Conservation (phyloP, 805 yeast species). For the Saccharomycopsis amapae region DNA sequence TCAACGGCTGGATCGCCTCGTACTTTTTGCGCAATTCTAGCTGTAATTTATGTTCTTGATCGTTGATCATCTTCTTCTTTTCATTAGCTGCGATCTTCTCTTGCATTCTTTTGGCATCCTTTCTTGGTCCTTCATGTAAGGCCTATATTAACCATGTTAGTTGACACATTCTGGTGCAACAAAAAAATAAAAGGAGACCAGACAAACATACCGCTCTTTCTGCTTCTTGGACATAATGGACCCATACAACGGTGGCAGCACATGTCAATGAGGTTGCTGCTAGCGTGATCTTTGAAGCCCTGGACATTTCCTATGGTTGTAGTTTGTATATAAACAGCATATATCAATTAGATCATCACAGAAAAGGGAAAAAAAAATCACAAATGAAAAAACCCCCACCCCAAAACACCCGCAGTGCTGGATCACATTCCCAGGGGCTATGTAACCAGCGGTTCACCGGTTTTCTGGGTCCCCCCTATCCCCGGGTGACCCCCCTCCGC, state of each 20-base stretch:
- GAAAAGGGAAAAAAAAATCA: too few relatives aligned
- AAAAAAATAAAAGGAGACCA: neutral
- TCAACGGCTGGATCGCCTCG: constrained; percentile 56
- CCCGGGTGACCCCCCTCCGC: too few relatives aligned
- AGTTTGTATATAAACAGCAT: too few relatives aligned
- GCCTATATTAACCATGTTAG: constrained; percentile 39
- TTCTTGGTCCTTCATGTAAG: constrained; percentile 75
- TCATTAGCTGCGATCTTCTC: constrained; percentile 37
- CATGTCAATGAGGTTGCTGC: constrained; percentile 51
- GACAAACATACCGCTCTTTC: constrained; percentile 50
- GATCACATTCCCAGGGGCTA: too few relatives aligned
- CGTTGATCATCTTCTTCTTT: constrained; percentile 44
- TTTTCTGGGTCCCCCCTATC: too few relatives aligned
- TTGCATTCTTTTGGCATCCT: constrained; percentile 63
- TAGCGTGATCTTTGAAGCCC: constrained; percentile 71
- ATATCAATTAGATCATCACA: too few relatives aligned
- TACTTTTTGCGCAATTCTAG: constrained; percentile 50
- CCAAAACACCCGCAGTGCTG: too few relatives aligned
- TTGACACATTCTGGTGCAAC: neutral
- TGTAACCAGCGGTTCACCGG: too few relatives aligned
- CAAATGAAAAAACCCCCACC: too few relatives aligned
- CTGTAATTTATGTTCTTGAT: constrained; percentile 61
- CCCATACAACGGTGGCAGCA: constrained; percentile 55
- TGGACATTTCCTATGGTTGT: constrained; percentile 65
- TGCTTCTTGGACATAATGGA: constrained; percentile 58